These are phyloP conservation scores for Phlebopus sp. DNA, from an alignment of 1,284 basidiomycete species.

Conservation along the genomic window DNA sequence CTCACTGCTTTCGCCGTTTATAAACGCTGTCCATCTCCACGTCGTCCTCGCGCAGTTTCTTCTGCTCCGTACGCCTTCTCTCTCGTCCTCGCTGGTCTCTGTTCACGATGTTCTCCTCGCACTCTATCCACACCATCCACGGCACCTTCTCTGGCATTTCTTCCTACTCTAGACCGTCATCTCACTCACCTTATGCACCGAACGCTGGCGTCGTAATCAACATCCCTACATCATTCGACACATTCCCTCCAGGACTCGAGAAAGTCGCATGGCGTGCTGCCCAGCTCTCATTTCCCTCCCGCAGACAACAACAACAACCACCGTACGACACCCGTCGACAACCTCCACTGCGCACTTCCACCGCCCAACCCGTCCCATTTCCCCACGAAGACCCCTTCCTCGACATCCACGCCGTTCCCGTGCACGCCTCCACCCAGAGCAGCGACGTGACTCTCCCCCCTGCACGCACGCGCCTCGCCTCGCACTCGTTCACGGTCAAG, in stretches of 20 bases:
- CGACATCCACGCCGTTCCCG: conserved; percentile 20
- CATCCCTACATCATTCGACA: conserved; percentile 16
- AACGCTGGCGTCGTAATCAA: conserved; percentile 29
- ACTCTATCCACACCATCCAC: conserved; percentile 32
- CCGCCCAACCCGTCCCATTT: conserved; percentile 21
- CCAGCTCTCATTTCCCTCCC: conserved; percentile 15
- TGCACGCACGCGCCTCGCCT: conserved; percentile 31
- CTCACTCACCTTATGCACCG: conserved; percentile 13
- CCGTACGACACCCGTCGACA: conserved; percentile 16
- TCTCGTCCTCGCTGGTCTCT: conserved; percentile 8
- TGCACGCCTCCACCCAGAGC: conserved; percentile 4
- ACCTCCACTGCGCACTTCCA: conserved; percentile 9
- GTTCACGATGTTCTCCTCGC: conserved; percentile 28
- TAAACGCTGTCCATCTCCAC: conserved; percentile 11
- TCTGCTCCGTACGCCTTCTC: background rate
- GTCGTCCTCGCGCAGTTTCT: conserved; percentile 5
- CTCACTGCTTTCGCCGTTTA: conserved; percentile 19
- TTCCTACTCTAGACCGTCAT: conserved; percentile 13
- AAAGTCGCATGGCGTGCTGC: conserved; percentile 26
- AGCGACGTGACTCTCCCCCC: conserved; percentile 11
- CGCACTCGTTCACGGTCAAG: conserved; percentile 25
- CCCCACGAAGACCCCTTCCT: conserved; percentile 26
- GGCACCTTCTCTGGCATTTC: conserved; percentile 30
- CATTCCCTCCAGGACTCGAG: conserved; percentile 22
- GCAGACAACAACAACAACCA: no score